Evolutionary conservation across 2,329 filamentous ascomycete genomes (phyloP).

Genomic region (Colletotrichum sojae): DNA sequence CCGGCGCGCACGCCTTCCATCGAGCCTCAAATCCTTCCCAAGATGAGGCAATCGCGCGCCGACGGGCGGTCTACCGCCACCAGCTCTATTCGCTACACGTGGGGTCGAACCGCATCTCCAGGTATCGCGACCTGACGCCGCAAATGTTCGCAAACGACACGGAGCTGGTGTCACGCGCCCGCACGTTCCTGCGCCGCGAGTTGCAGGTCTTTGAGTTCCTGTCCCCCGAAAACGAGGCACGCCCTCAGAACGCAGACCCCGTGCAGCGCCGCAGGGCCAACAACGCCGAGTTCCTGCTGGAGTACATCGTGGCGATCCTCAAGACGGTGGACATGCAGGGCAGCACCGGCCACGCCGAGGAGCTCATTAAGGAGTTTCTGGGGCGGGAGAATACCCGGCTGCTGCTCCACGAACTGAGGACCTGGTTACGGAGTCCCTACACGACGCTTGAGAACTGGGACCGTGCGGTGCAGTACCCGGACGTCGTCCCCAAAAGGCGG

Average conservation of each 20-base stretch:
- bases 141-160: constrained; percentile 73
- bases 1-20: constrained; percentile 40
- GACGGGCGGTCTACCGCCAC: constrained; percentile 80
- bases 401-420: constrained; percentile 87
- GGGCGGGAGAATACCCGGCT: constrained; percentile 80
- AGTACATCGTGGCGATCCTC: constrained; percentile 87
- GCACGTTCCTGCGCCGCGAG: constrained; percentile 87
- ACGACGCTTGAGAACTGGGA: constrained; percentile 84
- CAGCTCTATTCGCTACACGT: constrained; percentile 85
- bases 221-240: constrained; percentile 46
- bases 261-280: constrained; percentile 59
- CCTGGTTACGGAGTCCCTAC: constrained; percentile 88
- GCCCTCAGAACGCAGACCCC: constrained; percentile 31
- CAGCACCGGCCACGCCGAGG: constrained; percentile 83
- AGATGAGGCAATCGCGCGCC: constrained; percentile 64
- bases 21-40: constrained; percentile 42
- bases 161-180: constrained; percentile 80
- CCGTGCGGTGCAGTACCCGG: constrained; percentile 78
- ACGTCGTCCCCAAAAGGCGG: constrained; percentile 21
- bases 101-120: constrained; percentile 83
- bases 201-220: constrained; percentile 87
- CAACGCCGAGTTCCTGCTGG: constrained; percentile 87
- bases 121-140: constrained; percentile 81
- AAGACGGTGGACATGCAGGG: constrained; percentile 87
- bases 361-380: constrained; percentile 83